Conservation (phyloP, 1,284 basidiomycete species). For the Pseudozyma pruni region DNA sequence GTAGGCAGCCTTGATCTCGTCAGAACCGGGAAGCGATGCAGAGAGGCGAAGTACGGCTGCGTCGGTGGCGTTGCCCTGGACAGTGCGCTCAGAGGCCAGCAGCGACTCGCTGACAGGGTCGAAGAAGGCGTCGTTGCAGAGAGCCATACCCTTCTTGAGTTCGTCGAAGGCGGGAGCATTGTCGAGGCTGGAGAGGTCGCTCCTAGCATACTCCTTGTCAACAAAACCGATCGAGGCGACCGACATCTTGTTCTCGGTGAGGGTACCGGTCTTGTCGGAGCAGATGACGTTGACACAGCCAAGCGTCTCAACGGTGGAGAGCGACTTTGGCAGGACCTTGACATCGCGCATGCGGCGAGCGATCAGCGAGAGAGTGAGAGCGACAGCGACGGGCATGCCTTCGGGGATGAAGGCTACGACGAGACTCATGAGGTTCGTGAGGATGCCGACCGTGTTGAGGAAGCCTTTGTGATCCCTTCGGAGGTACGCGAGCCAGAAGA, state of each 20-base stretch:
- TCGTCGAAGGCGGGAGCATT: conserved; percentile 36
- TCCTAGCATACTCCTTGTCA: conserved; percentile 60
- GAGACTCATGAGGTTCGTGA: conserved; percentile 73
- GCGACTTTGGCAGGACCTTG: conserved; percentile 75
- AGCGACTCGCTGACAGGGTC: conserved; percentile 64
- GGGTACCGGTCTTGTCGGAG: conserved; percentile 80
- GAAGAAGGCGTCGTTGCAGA: conserved; percentile 77
- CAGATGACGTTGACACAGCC: conserved; percentile 76
- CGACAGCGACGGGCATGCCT: conserved; percentile 78
- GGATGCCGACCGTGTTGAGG: conserved; percentile 74
- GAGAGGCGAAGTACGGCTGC: conserved; percentile 75
- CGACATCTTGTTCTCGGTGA: conserved; percentile 73
- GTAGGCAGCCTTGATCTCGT: conserved; percentile 67
- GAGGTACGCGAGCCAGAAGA: conserved; percentile 72
- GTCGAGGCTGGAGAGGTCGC: conserved; percentile 34
- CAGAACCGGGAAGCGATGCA: conserved; percentile 70
- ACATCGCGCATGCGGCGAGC: conserved; percentile 79
- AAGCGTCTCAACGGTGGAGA: conserved; percentile 77
- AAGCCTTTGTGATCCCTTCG: conserved; percentile 71
- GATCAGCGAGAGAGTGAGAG: conserved; percentile 76
- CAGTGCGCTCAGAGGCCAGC: conserved; percentile 57
- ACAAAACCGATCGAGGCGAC: conserved; percentile 69
- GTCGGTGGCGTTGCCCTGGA: conserved; percentile 77
- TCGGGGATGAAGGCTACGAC: conserved; percentile 77
- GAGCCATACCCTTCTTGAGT: conserved; percentile 70